These are phyloP conservation scores for Pholiota conissans DNA, from an alignment of 768 basidiomycete genomes.

Conservation along the genomic window DNA sequence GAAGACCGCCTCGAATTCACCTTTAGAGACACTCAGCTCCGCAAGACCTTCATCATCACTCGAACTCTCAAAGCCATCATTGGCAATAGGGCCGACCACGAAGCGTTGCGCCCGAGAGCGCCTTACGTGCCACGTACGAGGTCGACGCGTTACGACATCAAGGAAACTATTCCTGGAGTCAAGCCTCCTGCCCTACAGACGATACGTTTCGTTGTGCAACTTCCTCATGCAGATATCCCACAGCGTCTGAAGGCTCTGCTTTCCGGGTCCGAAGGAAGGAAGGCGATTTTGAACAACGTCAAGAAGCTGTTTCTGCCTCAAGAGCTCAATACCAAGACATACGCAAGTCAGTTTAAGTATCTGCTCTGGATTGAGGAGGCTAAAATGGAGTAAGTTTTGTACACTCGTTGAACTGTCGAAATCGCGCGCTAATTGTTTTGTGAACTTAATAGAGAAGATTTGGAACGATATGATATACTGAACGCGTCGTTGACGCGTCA, in stretches of 20 bases:
- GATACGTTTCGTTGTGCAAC: conserved; percentile 39
- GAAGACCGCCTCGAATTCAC: conserved; percentile 54
- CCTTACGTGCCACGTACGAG: conserved; percentile 47
- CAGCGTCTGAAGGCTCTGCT: conserved; percentile 28
- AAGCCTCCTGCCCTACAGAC: conserved; percentile 39
- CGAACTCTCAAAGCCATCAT: conserved; percentile 44
- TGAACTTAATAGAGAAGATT: conserved; percentile 33
- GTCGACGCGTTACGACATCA: conserved; percentile 24
- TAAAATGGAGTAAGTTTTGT: conserved; percentile 38
- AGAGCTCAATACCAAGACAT: conserved; percentile 34
- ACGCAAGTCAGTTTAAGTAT: conserved; percentile 47
- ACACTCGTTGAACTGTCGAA: neutral
- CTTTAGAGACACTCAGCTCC: conserved; percentile 45
- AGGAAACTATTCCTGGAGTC: conserved; percentile 43
- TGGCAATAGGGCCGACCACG: conserved; percentile 45
- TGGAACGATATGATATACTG: conserved; percentile 36
- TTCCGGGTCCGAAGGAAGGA: conserved; percentile 23
- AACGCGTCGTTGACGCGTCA: conserved; percentile 30
- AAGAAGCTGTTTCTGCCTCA: conserved; percentile 39
- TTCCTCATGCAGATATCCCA: conserved; percentile 44
- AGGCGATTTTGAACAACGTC: conserved; percentile 32
- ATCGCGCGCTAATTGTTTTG: neutral
- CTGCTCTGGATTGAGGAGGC: conserved; percentile 59
- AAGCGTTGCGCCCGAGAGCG: conserved; percentile 39
- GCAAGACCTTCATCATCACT: conserved; percentile 48